Evolutionary conservation across 2,329 filamentous ascomycete genomes (phyloP).

Genomic region (Aspergillus proliferans): DNA sequence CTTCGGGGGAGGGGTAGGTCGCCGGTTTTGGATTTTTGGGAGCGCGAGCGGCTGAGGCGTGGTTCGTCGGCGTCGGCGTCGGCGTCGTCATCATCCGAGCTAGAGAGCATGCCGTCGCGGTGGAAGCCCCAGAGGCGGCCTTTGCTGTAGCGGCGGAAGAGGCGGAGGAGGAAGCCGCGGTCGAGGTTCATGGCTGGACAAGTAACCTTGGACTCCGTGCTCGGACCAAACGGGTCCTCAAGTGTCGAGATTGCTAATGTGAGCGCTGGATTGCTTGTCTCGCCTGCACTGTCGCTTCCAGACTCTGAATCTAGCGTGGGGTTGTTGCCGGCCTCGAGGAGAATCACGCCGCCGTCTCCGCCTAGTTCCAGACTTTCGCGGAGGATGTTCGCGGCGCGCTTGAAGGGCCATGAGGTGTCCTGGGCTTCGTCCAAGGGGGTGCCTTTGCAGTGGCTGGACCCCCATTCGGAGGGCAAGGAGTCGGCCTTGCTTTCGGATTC

Average conservation of each 20-base stretch:
- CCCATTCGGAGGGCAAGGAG: slow-evolving; percentile 26
- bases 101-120: slow-evolving; percentile 36
- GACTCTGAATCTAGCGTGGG: slow-evolving; percentile 23
- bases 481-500: slow-evolving; percentile 23
- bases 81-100: slow-evolving; percentile 39
- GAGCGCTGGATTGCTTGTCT: slow-evolving; percentile 22
- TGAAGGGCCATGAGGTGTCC: slow-evolving; percentile 40
- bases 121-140: slow-evolving; percentile 47
- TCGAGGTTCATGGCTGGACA: slow-evolving; percentile 28
- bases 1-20: slow-evolving; percentile 12
- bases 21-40: slow-evolving; percentile 7
- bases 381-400: slow-evolving; percentile 44
- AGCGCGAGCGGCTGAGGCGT: slow-evolving; percentile 5
- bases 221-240: slow-evolving; percentile 30
- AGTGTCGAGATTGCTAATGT: slow-evolving; percentile 31
- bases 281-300: slow-evolving; percentile 24
- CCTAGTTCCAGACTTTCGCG: slow-evolving; percentile 42
- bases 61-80: slow-evolving; percentile 26
- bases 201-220: slow-evolving; percentile 19
- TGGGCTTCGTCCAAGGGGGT: slow-evolving; percentile 28
- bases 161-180: slow-evolving; percentile 24
- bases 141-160: slow-evolving; percentile 41
- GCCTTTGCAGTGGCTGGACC: slow-evolving; percentile 19
- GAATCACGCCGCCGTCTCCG: slow-evolving; percentile 43
- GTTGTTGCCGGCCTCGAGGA: slow-evolving; percentile 26